A percentile compares a stretch with the other conserved stretches of the same genome.
Evolutionary conservation across 331 rosid species (phyloP).

Genomic region (Telfairia occidentalis): DNA sequence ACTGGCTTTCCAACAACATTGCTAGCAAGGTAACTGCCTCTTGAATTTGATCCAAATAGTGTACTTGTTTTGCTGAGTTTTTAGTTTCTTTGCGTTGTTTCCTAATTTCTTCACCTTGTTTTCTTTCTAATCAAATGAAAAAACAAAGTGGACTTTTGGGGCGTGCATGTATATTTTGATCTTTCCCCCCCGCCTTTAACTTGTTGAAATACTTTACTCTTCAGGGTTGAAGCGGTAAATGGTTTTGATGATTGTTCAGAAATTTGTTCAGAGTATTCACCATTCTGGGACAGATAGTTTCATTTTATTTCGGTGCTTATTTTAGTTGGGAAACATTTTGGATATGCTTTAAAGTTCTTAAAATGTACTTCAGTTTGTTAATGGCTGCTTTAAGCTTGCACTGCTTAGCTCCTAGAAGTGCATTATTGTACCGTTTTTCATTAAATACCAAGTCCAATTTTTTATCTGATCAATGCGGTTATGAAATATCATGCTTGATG

Average conservation of each 20-base stretch:
- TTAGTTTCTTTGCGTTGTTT: neutral
- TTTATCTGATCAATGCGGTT: neutral
- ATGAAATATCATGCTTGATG: neutral
- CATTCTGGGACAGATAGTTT: neutral
- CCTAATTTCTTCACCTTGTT: neutral
- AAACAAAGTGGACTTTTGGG: neutral
- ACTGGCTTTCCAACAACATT: slow-evolving; percentile 11
- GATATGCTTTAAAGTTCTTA: neutral
- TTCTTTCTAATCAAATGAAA: neutral
- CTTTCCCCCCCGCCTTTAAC: neutral
- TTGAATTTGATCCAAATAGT: neutral
- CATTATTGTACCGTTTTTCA: neutral
- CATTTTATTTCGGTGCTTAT: neutral
- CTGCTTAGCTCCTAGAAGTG: slow-evolving; percentile 3
- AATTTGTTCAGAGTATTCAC: neutral
- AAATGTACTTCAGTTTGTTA: neutral
- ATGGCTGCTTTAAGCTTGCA: neutral
- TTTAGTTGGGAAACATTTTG: slow-evolving; percentile 4
- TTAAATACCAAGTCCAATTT: neutral
- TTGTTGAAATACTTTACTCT: neutral
- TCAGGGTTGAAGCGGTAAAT: neutral
- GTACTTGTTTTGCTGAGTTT: neutral
- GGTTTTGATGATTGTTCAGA: neutral
- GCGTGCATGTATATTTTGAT: neutral
- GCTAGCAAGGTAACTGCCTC: neutral